Evolutionary conservation across 2,329 filamentous ascomycete species (phyloP).

Genomic region (Colletotrichum viniferum): DNA sequence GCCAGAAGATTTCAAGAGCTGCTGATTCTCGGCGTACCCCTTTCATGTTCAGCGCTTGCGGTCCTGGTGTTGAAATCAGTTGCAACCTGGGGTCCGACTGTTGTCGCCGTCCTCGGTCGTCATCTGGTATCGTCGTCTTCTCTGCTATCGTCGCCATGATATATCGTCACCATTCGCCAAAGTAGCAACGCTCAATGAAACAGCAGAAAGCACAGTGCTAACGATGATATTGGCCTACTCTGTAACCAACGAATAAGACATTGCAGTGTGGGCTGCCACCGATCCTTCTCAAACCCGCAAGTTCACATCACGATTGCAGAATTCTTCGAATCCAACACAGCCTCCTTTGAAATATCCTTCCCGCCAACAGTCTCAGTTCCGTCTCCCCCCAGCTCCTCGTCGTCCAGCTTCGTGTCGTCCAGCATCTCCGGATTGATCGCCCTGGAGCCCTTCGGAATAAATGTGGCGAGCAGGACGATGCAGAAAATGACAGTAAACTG

Average conservation of each 20-base stretch:
- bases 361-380: background rate
- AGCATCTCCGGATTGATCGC: slow-evolving; percentile 48
- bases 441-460: slow-evolving; percentile 48
- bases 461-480: slow-evolving; percentile 46
- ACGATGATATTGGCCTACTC: too few species aligned
- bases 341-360: background rate
- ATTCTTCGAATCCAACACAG: background rate
- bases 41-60: accelerated
- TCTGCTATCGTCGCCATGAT: too few species aligned
- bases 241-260: too few species aligned
- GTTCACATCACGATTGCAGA: background rate
- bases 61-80: accelerated
- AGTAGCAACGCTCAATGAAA: too few species aligned
- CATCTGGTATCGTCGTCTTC: too few species aligned
- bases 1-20: accelerated
- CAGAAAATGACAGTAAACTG: slow-evolving; percentile 49
- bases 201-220: too few species aligned
- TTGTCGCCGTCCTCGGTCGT: too few species aligned
- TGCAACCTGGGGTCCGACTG: too few species aligned
- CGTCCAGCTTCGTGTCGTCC: slow-evolving; percentile 39
- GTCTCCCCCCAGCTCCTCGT: background rate
- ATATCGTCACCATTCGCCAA: too few species aligned
- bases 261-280: too few species aligned
- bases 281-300: background rate
- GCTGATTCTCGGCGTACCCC: background rate